Conservation (phyloP, 2,329 filamentous ascomycete species). For the Stachybotrys echinatus region DNA sequence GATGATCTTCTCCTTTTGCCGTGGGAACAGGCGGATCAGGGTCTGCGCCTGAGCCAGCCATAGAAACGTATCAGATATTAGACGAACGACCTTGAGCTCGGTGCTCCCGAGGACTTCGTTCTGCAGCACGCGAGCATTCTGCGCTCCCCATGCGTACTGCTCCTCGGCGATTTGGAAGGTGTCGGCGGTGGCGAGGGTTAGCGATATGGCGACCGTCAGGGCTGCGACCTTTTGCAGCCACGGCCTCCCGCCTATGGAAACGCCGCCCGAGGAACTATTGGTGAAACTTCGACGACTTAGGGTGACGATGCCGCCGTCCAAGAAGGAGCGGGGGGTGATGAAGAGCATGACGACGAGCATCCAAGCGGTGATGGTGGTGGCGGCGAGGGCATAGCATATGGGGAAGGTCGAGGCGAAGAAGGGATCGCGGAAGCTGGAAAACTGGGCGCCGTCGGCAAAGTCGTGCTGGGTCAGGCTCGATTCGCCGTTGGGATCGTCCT, state of each 20-base stretch:
- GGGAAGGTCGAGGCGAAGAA: slow-evolving; percentile 94
- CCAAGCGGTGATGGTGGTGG: slow-evolving; percentile 86
- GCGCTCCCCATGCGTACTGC: slow-evolving; percentile 75
- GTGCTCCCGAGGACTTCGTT: slow-evolving; percentile 74
- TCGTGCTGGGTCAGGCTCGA: slow-evolving; percentile 23
- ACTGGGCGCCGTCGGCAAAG: slow-evolving; percentile 27
- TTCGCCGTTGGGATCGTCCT: slow-evolving; percentile 32
- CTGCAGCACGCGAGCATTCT: slow-evolving; percentile 73
- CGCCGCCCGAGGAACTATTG: slow-evolving; percentile 69
- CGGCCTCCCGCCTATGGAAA: slow-evolving; percentile 84
- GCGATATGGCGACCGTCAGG: slow-evolving; percentile 70
- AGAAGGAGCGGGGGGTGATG: slow-evolving; percentile 90
- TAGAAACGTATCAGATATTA: slow-evolving; percentile 93
- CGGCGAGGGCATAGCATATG: slow-evolving; percentile 87
- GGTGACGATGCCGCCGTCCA: slow-evolving; percentile 78
- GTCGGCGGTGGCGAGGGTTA: slow-evolving; percentile 90
- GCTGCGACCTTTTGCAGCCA: slow-evolving; percentile 86
- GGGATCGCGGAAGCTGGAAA: slow-evolving; percentile 70
- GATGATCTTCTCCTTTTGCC: slow-evolving; percentile 94
- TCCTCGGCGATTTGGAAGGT: slow-evolving; percentile 79
- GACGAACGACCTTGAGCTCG: slow-evolving; percentile 82
- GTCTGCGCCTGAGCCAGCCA: slow-evolving; percentile 98
- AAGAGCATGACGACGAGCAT: slow-evolving; percentile 90
- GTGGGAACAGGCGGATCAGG: slow-evolving; percentile 88
- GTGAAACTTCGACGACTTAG: slow-evolving; percentile 80